A percentile compares a stretch with the other conserved stretches of the same genome.
Evolutionary conservation across 176 grass and related monocot species (phyloP).

Genomic region (Dactylis glomerata): DNA sequence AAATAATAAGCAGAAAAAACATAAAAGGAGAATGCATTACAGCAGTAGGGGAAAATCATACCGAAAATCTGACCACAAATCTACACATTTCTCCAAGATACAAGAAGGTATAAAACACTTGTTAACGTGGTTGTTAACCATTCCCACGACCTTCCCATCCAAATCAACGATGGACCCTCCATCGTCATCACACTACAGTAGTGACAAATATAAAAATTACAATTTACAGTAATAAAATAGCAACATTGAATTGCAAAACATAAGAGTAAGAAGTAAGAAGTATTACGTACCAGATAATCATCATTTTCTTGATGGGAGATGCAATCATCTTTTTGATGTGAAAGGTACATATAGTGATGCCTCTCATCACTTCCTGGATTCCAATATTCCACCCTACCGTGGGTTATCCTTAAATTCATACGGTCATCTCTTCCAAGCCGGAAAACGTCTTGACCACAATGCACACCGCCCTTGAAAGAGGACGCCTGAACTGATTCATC

Average conservation of each 20-base stretch:
- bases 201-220: background rate
- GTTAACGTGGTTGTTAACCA: background rate
- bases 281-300: background rate
- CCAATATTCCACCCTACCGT: background rate
- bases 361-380: background rate
- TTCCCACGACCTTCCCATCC: background rate
- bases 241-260: background rate
- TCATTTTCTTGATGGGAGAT: background rate
- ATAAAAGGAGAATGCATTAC: background rate
- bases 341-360: background rate
- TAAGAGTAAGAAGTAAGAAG: background rate
- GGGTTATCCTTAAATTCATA: background rate
- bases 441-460: background rate
- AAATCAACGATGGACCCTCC: background rate
- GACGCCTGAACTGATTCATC: background rate
- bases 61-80: background rate
- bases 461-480: background rate
- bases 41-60: background rate
- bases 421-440: background rate
- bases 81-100: background rate
- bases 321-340: background rate
- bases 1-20: background rate
- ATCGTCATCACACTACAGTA: background rate
- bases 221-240: background rate
- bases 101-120: background rate